Evolutionary conservation across 169 alveolate genomes (phyloP).

Genomic region (Eimeria falciformis): DNA sequence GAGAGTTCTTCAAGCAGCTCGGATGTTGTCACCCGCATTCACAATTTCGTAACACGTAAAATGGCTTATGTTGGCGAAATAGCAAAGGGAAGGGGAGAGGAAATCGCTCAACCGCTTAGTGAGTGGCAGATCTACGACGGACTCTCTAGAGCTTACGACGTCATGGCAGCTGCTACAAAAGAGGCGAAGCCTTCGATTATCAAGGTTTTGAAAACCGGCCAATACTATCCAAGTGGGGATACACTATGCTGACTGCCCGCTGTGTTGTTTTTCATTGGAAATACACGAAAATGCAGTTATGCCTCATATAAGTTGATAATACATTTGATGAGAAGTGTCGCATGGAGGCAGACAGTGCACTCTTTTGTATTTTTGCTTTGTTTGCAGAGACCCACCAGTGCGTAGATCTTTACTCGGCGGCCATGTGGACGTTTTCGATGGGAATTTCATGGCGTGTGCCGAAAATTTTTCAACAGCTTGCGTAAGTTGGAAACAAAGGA

Average conservation of each 20-base stretch:
- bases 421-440: neutral
- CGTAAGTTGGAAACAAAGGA: neutral
- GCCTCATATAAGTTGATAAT: no score
- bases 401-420: neutral
- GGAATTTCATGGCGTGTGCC: neutral
- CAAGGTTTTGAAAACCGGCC: neutral
- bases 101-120: neutral
- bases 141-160: neutral
- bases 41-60: neutral
- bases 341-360: neutral
- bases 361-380: neutral
- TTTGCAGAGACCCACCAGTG: neutral
- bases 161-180: no score
- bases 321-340: no score
- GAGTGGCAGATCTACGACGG: neutral
- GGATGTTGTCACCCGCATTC: neutral
- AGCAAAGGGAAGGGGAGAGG: neutral
- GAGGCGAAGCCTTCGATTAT: neutral
- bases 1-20: neutral
- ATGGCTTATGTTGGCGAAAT: neutral
- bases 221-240: constrained; percentile 1
- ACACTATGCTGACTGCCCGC: no score
- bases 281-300: no score
- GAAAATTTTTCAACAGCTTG: neutral
- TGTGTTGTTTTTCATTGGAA: no score